These are phyloP conservation scores for Lecanicillium sp. DNA, from an alignment of 2,329 filamentous ascomycete genomes.

Conservation along the genomic window DNA sequence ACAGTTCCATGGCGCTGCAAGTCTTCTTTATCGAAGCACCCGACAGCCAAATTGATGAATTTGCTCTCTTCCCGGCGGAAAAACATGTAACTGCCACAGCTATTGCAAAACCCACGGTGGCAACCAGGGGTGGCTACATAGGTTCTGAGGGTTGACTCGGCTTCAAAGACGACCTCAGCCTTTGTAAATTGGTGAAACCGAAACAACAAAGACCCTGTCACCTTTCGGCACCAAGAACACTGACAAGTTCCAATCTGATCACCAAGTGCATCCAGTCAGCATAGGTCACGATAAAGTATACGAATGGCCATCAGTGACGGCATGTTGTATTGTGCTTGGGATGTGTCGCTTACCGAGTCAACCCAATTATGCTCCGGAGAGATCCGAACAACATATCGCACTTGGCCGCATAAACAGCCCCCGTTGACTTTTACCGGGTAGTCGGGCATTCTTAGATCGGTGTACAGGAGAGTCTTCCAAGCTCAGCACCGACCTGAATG, in stretches of 20 bases:
- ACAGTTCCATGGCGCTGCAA: neutral
- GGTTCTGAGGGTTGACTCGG: neutral
- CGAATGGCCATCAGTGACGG: too few species aligned
- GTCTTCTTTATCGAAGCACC: neutral
- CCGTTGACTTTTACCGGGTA: too few species aligned
- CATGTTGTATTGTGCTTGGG: too few species aligned
- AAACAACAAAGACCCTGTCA: neutral
- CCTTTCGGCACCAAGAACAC: neutral
- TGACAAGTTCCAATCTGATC: slow-evolving; percentile 1
- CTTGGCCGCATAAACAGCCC: too few species aligned
- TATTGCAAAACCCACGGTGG: neutral
- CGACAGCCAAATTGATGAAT: neutral
- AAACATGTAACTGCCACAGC: neutral
- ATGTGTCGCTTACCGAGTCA: too few species aligned
- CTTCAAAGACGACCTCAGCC: neutral
- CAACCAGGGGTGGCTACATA: neutral
- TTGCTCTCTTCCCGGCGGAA: neutral
- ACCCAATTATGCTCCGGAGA: too few species aligned
- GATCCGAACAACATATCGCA: too few species aligned
- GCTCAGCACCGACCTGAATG: too few species aligned
- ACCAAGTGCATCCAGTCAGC: too few species aligned
- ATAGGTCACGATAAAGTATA: too few species aligned
- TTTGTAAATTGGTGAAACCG: neutral
- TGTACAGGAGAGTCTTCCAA: too few species aligned
- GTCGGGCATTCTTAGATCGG: too few species aligned